phyloP scores from a whole-genome alignment of 2,329 filamentous ascomycete species.

The Trichoderma citrinoviride region DNA sequence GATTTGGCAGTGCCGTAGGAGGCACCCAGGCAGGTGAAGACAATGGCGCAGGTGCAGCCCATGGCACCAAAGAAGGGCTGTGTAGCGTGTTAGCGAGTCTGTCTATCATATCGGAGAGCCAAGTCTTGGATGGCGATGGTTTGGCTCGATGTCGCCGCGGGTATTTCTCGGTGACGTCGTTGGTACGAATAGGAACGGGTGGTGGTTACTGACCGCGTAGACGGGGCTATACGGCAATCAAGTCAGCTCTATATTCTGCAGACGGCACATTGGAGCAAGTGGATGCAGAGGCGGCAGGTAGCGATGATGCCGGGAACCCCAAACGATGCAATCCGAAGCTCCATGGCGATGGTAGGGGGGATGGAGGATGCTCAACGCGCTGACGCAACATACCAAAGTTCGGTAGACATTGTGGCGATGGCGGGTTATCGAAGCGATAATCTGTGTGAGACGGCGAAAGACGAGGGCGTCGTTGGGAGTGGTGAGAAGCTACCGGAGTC shows the following conservation, averaged over 20 bases:
- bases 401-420: conserved; percentile 22
- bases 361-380: conserved; percentile 14
- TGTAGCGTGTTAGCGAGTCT: conserved; percentile 1
- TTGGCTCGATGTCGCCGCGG: not conserved
- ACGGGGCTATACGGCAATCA: conserved; percentile 20
- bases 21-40: conserved; percentile 51
- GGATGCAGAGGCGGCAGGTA: not conserved
- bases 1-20: conserved; percentile 46
- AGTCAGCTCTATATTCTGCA: conserved; percentile 10
- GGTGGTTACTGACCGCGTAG: conserved; percentile 22
- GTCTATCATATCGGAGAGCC: not conserved
- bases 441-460: not conserved
- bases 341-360: conserved; percentile 14
- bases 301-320: conserved; percentile 21
- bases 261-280: not conserved
- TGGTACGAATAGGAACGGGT: not conserved
- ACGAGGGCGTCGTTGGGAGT: not conserved
- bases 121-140: not conserved
- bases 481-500: conserved; percentile 14
- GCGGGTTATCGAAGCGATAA: conserved; percentile 5
- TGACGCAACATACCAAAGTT: conserved; percentile 25
- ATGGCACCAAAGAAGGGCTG: conserved; percentile 45
- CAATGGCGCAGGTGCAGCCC: conserved; percentile 45
- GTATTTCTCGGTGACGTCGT: conserved; percentile 21
- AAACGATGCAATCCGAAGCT: conserved; percentile 22